These are phyloP conservation scores for Endotrypanum monterogeii DNA, from an alignment of 208 protist species.

Conservation along the genomic window DNA sequence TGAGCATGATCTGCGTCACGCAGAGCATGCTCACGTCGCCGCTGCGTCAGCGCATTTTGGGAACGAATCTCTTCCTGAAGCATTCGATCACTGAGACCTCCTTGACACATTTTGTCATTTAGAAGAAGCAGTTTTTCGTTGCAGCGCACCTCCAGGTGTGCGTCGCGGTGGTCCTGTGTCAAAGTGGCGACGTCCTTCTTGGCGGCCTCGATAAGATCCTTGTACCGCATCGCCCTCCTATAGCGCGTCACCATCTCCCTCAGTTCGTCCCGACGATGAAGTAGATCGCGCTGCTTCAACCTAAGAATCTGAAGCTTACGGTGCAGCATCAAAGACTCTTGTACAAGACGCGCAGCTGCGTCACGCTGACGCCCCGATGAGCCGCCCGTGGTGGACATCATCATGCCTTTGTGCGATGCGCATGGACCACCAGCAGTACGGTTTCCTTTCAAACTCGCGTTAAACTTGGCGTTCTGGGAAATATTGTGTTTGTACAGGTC, in stretches of 20 bases:
- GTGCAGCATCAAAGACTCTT: conserved; percentile 46
- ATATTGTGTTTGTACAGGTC: conserved; percentile 29
- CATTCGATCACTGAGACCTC: conserved; percentile 36
- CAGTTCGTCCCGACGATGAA: conserved; percentile 43
- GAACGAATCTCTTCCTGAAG: conserved; percentile 70
- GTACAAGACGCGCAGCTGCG: conserved; percentile 32
- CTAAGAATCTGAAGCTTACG: conserved; percentile 46
- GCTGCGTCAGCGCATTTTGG: conserved; percentile 60
- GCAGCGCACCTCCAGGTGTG: conserved; percentile 64
- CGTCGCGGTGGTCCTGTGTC: conserved; percentile 56
- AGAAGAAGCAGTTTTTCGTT: conserved; percentile 78
- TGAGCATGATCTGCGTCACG: conserved; percentile 56
- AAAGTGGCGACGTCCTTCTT: conserved; percentile 59
- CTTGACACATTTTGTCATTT: conserved; percentile 36
- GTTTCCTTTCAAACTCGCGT: not conserved
- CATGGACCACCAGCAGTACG: conserved; percentile 2
- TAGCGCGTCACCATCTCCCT: conserved; percentile 40
- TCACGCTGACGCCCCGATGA: conserved; percentile 29
- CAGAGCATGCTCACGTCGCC: conserved; percentile 51
- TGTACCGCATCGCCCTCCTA: conserved; percentile 47
- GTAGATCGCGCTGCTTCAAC: conserved; percentile 48
- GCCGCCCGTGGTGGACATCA: not conserved
- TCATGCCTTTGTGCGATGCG: conserved; percentile 4
- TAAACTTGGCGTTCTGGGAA: conserved; percentile 15
- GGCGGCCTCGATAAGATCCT: conserved; percentile 42